Evolutionary conservation across 495 filamentous ascomycete species (phyloP).

Genomic region (Lentithecium fluviatile): DNA sequence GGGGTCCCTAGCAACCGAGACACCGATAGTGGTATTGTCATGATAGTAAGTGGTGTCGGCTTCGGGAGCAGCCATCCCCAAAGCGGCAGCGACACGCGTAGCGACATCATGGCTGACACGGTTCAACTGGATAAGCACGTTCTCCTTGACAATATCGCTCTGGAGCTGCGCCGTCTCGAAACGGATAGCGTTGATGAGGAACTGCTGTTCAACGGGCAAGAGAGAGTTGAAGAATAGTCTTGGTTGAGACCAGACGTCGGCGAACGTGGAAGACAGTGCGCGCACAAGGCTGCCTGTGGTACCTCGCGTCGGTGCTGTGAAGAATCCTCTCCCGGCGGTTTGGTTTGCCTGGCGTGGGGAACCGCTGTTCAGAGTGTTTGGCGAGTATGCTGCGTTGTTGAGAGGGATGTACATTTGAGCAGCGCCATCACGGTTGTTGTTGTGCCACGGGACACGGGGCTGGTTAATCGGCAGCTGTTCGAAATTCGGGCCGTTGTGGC

Average conservation of each 20-base stretch:
- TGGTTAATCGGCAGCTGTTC: conserved; percentile 76
- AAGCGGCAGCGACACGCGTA: conserved; percentile 59
- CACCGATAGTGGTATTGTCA: conserved; percentile 61
- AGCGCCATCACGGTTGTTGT: conserved; percentile 37
- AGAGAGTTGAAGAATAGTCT: conserved; percentile 79
- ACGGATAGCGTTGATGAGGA: conserved; percentile 73
- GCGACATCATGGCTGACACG: conserved; percentile 68
- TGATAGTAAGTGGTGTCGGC: conserved; percentile 68
- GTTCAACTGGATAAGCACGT: conserved; percentile 71
- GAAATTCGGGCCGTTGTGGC: conserved; percentile 68
- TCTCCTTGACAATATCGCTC: conserved; percentile 56
- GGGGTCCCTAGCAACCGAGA: conserved; percentile 60
- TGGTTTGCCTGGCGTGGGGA: conserved; percentile 69
- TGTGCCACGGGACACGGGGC: conserved; percentile 37
- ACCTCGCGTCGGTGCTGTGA: conserved; percentile 62
- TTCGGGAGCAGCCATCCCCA: conserved; percentile 48
- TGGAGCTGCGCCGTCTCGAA: conserved; percentile 67
- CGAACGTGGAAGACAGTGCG: conserved; percentile 61
- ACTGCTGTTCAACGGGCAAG: conserved; percentile 66
- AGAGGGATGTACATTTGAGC: conserved; percentile 40
- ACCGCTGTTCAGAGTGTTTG: conserved; percentile 66
- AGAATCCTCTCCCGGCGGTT: conserved; percentile 69
- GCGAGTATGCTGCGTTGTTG: conserved; percentile 52
- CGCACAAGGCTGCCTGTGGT: conserved; percentile 58
- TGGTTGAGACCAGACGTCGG: conserved; percentile 74